Conservation (phyloP, 2,329 filamentous ascomycete species). For the Aspergillus eucalypticola region DNA sequence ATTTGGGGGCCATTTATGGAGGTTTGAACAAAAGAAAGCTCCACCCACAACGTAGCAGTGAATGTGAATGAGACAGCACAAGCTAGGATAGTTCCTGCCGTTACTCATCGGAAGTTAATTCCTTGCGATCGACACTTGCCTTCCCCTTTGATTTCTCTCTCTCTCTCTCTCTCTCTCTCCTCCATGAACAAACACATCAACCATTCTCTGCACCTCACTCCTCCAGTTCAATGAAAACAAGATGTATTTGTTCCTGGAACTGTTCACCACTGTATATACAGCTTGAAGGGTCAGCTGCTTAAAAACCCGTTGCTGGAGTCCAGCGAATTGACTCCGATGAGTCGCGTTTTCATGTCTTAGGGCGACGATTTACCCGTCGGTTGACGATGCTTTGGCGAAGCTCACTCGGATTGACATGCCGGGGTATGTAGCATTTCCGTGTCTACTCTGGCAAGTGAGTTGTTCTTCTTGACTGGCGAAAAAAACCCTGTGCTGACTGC, state of each 20-base stretch:
- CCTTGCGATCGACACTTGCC: too few species aligned
- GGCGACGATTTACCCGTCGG: neutral
- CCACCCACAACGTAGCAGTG: too few species aligned
- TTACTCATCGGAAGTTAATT: too few species aligned
- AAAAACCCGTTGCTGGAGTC: neutral
- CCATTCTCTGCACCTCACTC: neutral
- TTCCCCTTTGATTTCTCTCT: too few species aligned
- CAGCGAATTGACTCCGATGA: neutral
- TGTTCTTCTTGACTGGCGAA: neutral
- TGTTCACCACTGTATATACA: neutral
- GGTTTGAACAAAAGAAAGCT: too few species aligned
- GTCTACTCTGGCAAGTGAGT: neutral
- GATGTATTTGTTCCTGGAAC: neutral
- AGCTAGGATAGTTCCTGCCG: too few species aligned
- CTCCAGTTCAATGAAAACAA: neutral
- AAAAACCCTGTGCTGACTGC: neutral
- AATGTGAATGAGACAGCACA: too few species aligned
- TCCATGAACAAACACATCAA: too few species aligned
- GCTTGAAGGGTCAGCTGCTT: neutral
- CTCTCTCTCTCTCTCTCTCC: too few species aligned
- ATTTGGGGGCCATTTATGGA: too few species aligned
- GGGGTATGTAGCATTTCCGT: neutral
- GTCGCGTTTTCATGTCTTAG: neutral
- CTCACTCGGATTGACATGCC: slow-evolving; percentile 7
- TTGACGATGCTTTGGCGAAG: neutral